A percentile compares a stretch with the other conserved stretches of the same genome.
Evolutionary conservation across 768 basidiomycete species (phyloP).

Genomic region (Mycena metata): DNA sequence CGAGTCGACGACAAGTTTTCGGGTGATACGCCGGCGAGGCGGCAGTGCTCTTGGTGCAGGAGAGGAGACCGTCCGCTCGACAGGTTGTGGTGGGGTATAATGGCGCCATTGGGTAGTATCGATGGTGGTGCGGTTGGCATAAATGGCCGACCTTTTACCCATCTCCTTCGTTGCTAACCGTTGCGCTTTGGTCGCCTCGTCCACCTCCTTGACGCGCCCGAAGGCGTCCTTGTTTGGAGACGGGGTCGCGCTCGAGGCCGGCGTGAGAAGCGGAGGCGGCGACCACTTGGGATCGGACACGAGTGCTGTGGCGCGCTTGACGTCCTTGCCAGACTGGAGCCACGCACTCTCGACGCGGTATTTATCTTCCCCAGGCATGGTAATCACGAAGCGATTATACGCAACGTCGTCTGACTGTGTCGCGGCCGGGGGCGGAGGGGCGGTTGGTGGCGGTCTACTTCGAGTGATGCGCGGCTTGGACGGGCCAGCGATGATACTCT

Average conservation of each 20-base stretch:
- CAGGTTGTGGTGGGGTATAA: constrained; percentile 48
- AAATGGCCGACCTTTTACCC: constrained; percentile 87
- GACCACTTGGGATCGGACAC: constrained; percentile 72
- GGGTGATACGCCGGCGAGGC: constrained; percentile 66
- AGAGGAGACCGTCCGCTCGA: constrained; percentile 17
- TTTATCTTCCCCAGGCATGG: constrained; percentile 65
- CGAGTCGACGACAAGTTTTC: constrained; percentile 74
- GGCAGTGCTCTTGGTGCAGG: constrained; percentile 50
- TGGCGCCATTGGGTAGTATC: constrained; percentile 55
- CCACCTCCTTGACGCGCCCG: constrained; percentile 79
- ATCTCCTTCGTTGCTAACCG: constrained; percentile 78
- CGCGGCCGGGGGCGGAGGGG: constrained; percentile 43
- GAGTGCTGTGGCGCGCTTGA: constrained; percentile 69
- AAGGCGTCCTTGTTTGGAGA: constrained; percentile 50
- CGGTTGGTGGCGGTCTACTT: constrained; percentile 50
- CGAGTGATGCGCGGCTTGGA: constrained; percentile 70
- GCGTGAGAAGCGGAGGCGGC: constrained; percentile 44
- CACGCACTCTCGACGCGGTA: constrained; percentile 74
- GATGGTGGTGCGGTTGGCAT: constrained; percentile 74
- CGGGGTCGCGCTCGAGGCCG: constrained; percentile 13
- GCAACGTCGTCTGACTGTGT: constrained; percentile 49
- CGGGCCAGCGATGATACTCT: constrained; percentile 57
- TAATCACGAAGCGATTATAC: constrained; percentile 73
- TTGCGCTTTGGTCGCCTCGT: constrained; percentile 78
- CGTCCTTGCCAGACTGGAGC: constrained; percentile 72